Evolutionary conservation across 2,329 filamentous ascomycete genomes (phyloP).

Genomic region (Colletotrichum lindemuthianum): DNA sequence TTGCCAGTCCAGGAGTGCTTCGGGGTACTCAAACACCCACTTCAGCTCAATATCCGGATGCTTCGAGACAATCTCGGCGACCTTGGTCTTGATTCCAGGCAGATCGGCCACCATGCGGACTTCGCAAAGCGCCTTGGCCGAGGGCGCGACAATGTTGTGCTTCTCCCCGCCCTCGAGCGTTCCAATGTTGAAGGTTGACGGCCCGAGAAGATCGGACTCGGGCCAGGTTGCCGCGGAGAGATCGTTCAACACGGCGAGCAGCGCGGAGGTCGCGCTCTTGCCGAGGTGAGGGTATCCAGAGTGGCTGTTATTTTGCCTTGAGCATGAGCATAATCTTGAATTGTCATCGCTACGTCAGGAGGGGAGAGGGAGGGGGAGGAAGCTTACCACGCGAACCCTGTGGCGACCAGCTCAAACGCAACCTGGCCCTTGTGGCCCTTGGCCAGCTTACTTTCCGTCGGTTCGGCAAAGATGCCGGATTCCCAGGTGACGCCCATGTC

Average conservation of each 20-base stretch:
- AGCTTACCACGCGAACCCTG: slow-evolving; percentile 42
- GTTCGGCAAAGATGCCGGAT: slow-evolving; percentile 41
- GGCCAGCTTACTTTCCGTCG: slow-evolving; percentile 41
- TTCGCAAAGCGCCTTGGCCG: slow-evolving; percentile 50
- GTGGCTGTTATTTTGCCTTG: slow-evolving; percentile 38
- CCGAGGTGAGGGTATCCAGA: slow-evolving; percentile 49
- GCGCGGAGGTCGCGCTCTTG: slow-evolving; percentile 46
- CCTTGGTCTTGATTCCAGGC: slow-evolving; percentile 44
- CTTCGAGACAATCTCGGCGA: slow-evolving; percentile 44
- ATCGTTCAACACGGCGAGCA: slow-evolving; percentile 45
- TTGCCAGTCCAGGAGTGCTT: slow-evolving; percentile 50
- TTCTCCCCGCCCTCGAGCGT: slow-evolving; percentile 50
- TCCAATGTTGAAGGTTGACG: slow-evolving; percentile 52
- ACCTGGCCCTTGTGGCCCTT: slow-evolving; percentile 40
- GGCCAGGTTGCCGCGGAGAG: slow-evolving; percentile 45
- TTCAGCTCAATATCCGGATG: slow-evolving; percentile 47
- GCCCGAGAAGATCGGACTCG: slow-evolving; percentile 48
- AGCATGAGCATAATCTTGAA: too few relatives aligned
- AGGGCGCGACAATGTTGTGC: slow-evolving; percentile 51
- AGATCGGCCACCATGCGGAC: slow-evolving; percentile 50
- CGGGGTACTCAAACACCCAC: slow-evolving; percentile 49
- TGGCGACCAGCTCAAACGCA: slow-evolving; percentile 44
- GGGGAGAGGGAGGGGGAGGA: background rate
- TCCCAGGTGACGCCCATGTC: slow-evolving; percentile 49
- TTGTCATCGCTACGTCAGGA: background rate